phyloP scores from a whole-genome alignment of 148 eudicot genomes.

The Arbutus unedo region DNA sequence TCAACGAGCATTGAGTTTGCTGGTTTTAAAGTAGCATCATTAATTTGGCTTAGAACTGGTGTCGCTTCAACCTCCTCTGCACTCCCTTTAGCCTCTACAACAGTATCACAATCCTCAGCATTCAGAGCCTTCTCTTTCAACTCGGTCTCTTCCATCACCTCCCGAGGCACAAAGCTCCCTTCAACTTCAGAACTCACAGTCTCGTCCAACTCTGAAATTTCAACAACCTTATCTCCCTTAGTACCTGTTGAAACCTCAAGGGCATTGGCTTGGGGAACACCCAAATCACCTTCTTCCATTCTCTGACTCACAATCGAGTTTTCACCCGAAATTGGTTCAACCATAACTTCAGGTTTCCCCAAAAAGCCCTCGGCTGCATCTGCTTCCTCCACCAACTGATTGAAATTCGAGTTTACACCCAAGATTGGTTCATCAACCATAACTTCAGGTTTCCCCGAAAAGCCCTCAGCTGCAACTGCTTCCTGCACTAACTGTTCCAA shows the following conservation, averaged over 20 bases:
- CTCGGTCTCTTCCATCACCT: conserved; percentile 8
- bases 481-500: background rate
- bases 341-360: background rate
- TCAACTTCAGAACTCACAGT: conserved; percentile 19
- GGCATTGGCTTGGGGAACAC: conserved; percentile 11
- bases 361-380: background rate
- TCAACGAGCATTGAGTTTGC: conserved; percentile 23
- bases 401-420: background rate
- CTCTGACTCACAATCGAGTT: background rate
- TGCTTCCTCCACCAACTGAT: background rate
- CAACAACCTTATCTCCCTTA: conserved; percentile 15
- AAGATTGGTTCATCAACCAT: background rate
- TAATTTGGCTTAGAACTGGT: background rate
- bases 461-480: background rate
- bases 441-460: conserved; percentile 9
- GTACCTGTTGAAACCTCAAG: conserved; percentile 12
- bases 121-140: conserved; percentile 15
- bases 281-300: conserved; percentile 11
- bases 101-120: background rate
- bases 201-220: conserved; percentile 21
- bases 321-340: background rate
- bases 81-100: conserved; percentile 8
- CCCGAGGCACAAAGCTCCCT: background rate
- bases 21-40: conserved; percentile 12
- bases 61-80: conserved; percentile 18